Base-by-base conservation (phyloP, 306 rosid genomes). In the Macrotyloma uniflorum region DNA sequence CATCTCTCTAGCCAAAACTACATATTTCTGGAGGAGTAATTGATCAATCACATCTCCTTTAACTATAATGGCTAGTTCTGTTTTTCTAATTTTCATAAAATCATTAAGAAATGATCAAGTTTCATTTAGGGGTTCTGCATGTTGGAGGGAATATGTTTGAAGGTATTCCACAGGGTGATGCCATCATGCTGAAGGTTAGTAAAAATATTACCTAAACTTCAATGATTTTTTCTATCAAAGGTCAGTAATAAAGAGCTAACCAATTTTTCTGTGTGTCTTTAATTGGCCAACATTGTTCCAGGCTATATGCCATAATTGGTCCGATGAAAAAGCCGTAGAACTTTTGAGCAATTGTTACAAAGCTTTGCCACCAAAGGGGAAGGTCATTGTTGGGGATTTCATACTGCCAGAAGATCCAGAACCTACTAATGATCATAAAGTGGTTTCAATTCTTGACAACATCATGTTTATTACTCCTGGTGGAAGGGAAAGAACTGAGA, bases 101-200 rank as follows among this genome's bases (percentile, higher is more conserved):
- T 13, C 22, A 13, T 65, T 23, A 19, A 1, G 33, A 65, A 15
- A 16, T 35, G 36, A 8, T 24, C 20, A 22, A 35, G 22, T 18
- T 64, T 62, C 40, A 32, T 64, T 8, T 23, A 79, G 88, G 84
- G 23, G 79, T 82, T 8, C 18, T 82, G 67, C 84, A 82, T 54
- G 14, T 82, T 47, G 84, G 76, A 43, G 86, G 84, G 15, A 67
- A 30, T 26, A 74, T 85, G 84, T 82, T 69, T 40, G 79, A 0
- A 6, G 20, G 76, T 33, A 49, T 85, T 55, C 88, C 82, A 22
- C 67, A 63, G 16, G 86, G 84, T 54, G 86, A 85, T 28, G 82
- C 79, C 63, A 82, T 85, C 19, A 43, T 82, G 1, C 51, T 82
- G 5, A 82, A 78, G 86, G 84, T 85, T 19, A 8, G 87, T 67